phyloP scores from a whole-genome alignment of 2,329 filamentous ascomycete genomes.

The Didymella glomerata region DNA sequence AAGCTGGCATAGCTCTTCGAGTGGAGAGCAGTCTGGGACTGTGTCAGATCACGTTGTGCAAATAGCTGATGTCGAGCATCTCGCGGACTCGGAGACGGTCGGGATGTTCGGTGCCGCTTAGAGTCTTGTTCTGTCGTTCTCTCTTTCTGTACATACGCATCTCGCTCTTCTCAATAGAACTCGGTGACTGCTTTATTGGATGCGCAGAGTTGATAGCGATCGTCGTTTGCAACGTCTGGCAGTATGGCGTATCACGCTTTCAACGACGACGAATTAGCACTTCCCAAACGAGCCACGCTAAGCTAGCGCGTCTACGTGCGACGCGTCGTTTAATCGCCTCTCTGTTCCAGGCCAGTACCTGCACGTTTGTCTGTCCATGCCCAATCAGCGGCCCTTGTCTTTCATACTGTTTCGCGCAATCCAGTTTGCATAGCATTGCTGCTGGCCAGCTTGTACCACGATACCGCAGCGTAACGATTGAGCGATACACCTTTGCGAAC shows the following conservation, averaged over 20 bases:
- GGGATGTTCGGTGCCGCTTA: too few species aligned
- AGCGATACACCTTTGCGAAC: background rate
- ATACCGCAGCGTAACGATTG: background rate
- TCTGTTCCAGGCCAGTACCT: background rate
- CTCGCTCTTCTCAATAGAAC: background rate
- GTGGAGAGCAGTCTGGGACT: background rate
- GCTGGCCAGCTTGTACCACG: background rate
- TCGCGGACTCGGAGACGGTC: background rate
- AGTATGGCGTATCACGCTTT: background rate
- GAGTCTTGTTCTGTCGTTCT: background rate
- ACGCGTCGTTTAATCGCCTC: background rate
- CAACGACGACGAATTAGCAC: background rate
- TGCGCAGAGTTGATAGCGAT: background rate
- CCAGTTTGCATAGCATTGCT: background rate
- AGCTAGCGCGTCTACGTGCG: background rate
- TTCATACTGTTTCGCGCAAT: background rate
- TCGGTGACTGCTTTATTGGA: background rate
- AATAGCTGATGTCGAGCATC: too few species aligned
- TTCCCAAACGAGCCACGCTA: background rate
- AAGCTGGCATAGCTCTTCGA: background rate
- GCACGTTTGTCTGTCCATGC: background rate
- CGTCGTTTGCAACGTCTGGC: background rate
- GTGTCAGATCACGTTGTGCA: background rate
- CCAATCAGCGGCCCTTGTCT: background rate
- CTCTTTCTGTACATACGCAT: conserved; percentile 4